These are phyloP conservation scores for Kwoniella dendrophila DNA, from an alignment of 768 basidiomycete species.

Conservation along the genomic window DNA sequence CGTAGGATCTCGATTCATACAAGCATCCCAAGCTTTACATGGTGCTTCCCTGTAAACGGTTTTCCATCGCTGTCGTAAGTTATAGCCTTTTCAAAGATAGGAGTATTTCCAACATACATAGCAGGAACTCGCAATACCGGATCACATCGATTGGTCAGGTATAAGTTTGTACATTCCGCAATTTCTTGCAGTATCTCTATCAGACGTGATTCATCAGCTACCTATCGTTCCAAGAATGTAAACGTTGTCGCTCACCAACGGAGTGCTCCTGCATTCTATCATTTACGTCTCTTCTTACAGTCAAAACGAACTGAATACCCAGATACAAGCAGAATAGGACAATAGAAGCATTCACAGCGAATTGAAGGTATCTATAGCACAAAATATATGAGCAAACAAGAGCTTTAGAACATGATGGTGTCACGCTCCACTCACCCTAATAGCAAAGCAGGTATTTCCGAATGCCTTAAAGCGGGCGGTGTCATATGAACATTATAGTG, in stretches of 20 bases:
- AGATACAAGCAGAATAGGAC: constrained; percentile 82
- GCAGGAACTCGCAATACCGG: constrained; percentile 73
- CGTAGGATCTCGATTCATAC: constrained; percentile 92
- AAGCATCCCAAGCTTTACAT: constrained; percentile 87
- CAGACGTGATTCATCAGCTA: constrained; percentile 11
- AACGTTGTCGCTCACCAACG: constrained; percentile 64
- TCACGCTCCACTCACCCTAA: constrained; percentile 68
- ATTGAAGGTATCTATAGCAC: constrained; percentile 79
- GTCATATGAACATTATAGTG: constrained; percentile 50
- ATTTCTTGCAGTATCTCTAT: constrained; percentile 91
- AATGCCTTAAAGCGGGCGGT: constrained; percentile 47
- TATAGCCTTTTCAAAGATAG: not conserved
- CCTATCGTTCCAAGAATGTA: not conserved
- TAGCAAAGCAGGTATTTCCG: constrained; percentile 69
- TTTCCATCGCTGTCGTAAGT: not conserved
- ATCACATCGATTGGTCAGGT: constrained; percentile 80
- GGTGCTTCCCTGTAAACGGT: constrained; percentile 62
- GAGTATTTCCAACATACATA: constrained; percentile 60
- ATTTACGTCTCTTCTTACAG: constrained; percentile 86
- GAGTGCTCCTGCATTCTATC: constrained; percentile 84
- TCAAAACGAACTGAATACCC: constrained; percentile 79
- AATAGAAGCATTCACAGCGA: constrained; percentile 87
- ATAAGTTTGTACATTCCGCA: constrained; percentile 75
- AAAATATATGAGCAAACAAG: not conserved
- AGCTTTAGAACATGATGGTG: not conserved